Evolutionary conservation across 2,329 filamentous ascomycete genomes (phyloP), one percentile per base, ranked within the genome.

Genomic region (Penicillium hesseltinei): DNA sequence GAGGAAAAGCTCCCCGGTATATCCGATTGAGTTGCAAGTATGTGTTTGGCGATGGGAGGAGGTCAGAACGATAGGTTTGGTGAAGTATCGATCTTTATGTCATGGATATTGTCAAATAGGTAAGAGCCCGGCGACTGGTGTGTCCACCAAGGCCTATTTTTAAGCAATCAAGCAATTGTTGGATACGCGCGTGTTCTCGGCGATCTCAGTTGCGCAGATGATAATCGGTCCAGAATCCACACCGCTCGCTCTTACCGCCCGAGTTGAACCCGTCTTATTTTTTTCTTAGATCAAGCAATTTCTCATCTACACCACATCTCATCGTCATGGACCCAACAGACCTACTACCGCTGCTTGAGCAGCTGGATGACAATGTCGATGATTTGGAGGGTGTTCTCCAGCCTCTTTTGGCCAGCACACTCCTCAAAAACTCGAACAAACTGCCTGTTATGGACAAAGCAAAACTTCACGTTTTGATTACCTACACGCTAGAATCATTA

Each of bases 391-490:
- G 87, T 36, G 81, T 84, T 4, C 81, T 97, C 29, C 77, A 84
- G 61, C 91, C 93, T n/a, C 78, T 97, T 6, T 77, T 96, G 27
- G 79, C 81, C 36, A 81, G 82, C 49, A 75, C 83, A 1, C 77
- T 97, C 43, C 80, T 85, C 50, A 84, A 88, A 40, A 84, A 85
- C 56, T 86, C 91, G 5, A 87, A 86, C 54, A 91, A 91, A 71
- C 81, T 97, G 29, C 92, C 93, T 2, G 82, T 97, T n/a, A 82
- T 99, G 59, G 93, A 97, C 79, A 92, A 91, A 78, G 92, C 94
- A 8, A 97, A 97, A 77, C 86, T 97, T 58, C 91, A 95, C 71
- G 88, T 94, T n/a, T 81, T 96, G 21, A 82, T 88, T 51, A 89
- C 91, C 19, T 99, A 97, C 73, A 84, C 92, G 0, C 88, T 99